These are phyloP conservation scores for Bipolaris victoriae DNA, from an alignment of 2,329 filamentous ascomycete species.

Conservation along the genomic window DNA sequence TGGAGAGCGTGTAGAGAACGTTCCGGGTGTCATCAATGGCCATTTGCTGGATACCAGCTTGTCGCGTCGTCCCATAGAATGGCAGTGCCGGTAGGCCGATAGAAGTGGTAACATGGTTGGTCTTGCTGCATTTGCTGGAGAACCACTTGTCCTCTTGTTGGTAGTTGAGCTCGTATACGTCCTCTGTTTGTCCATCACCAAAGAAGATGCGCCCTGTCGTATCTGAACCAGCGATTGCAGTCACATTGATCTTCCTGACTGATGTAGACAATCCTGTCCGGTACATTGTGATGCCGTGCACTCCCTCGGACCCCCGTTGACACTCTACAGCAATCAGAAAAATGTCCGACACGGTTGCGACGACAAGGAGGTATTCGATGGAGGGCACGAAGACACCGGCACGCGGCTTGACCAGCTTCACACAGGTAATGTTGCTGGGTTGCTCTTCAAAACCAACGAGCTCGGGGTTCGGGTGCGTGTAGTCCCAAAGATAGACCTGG, in stretches of 20 bases:
- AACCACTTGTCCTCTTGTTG: conserved; percentile 99
- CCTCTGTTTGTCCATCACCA: conserved; percentile 77
- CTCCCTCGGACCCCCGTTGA: conserved; percentile 68
- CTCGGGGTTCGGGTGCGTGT: conserved; percentile 88
- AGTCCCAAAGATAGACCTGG: conserved; percentile 96
- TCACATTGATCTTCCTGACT: conserved; percentile 77
- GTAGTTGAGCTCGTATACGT: conserved; percentile 93
- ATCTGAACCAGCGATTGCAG: conserved; percentile 76
- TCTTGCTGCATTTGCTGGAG: conserved; percentile 81
- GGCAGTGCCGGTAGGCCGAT: conserved; percentile 62
- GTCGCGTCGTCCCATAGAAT: conserved; percentile 32
- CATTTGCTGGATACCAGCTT: conserved; percentile 77
- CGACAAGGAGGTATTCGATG: conserved; percentile 86
- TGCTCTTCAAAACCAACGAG: conserved; percentile 92
- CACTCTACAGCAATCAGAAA: conserved; percentile 82
- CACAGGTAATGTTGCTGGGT: conserved; percentile 84
- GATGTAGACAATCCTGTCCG: conserved; percentile 85
- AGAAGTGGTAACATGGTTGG: conserved; percentile 81
- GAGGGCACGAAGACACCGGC: conserved; percentile 83
- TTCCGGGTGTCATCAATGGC: conserved; percentile 86
- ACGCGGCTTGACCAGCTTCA: conserved; percentile 85
- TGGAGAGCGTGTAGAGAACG: conserved; percentile 90
- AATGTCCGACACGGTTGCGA: conserved; percentile 85
- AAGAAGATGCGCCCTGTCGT: conserved; percentile 93
- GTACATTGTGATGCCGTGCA: conserved; percentile 77